Evolutionary conservation across 306 rosid species (phyloP), one percentile per base, ranked within the genome.

Genomic region (Trifolium subterraneum): DNA sequence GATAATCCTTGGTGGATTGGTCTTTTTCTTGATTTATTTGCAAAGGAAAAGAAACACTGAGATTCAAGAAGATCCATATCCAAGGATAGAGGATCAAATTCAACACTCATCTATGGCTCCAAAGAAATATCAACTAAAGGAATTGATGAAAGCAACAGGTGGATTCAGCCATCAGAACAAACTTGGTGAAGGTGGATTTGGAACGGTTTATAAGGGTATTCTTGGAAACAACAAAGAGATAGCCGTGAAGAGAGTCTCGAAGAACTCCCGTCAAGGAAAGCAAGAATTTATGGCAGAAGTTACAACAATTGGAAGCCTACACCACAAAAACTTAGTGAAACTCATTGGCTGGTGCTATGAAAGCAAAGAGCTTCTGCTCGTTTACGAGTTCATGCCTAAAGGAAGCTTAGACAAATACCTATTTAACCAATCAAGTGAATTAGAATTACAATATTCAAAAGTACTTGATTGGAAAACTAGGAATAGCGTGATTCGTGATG

Each of bases 271-370:
- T 11, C 98, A 88, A 69, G 98, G 98, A 6, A 87, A 88, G 82
- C 92, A 84, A 78, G 98, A 92, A 45, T 92, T 92, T 78, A 45
- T 90, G 10, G 85, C 96, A 27, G 98, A 92, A 80, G 92, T 92
- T 15, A 90, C 98, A 20, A 92, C 90, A 20, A 92, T 92, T 8
- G 92, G 93, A 50, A 86, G 90, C 60, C 89, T 92, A 31, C 84
- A 87, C 68, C 98, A 92, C 79, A 84, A 76, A 29, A 92, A 92
- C 68, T 81, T 92, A 5, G 98, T 90, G 51, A 92, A 87, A 73
- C 56, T 92, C 48, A 82, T 88, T 0, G 98, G 96, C 6, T 92
- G 98, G 98, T 92, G 93, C 85, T 92, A 88, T 29, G 96, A 92
- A 52, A 82, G 76, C 6, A 70, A 39, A 29, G 96, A 92, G 65